phyloP scores from a whole-genome alignment of 2,329 filamentous ascomycete genomes.

The Fusarium mexicanum region DNA sequence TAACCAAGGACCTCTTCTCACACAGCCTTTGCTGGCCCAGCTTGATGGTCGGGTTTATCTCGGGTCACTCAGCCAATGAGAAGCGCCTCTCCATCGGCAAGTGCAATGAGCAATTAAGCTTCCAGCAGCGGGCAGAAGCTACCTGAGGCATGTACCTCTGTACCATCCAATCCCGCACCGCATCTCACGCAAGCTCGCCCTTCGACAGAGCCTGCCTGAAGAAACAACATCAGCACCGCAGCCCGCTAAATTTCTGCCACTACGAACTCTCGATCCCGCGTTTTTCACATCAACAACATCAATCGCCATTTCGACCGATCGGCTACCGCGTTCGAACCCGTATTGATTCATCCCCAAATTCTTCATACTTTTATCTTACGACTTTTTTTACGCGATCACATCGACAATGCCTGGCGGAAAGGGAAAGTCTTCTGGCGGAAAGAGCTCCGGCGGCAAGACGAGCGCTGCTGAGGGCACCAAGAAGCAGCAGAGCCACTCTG shows the following conservation, averaged over 20 bases:
- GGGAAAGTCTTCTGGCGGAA: slow-evolving; percentile 91
- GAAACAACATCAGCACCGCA: slow-evolving; percentile 43
- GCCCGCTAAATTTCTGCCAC: slow-evolving; percentile 46
- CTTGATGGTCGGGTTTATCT: slow-evolving; percentile 41
- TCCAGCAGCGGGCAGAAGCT: slow-evolving; percentile 7
- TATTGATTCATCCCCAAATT: slow-evolving; percentile 25
- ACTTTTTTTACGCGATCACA: slow-evolving; percentile 36
- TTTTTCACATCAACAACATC: slow-evolving; percentile 43
- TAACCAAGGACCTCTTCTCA: slow-evolving; percentile 11
- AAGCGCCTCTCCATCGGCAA: background rate
- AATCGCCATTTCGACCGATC: slow-evolving; percentile 33
- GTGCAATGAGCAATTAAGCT: background rate
- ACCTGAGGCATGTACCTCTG: slow-evolving; percentile 37
- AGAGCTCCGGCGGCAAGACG: slow-evolving; percentile 83
- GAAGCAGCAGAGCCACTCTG: slow-evolving; percentile 96
- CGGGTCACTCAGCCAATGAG: slow-evolving; percentile 30
- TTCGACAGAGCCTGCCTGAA: slow-evolving; percentile 35
- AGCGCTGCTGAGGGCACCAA: slow-evolving; percentile 71
- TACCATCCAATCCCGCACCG: slow-evolving; percentile 7
- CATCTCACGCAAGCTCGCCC: slow-evolving; percentile 29
- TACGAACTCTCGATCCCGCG: slow-evolving; percentile 40
- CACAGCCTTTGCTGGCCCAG: slow-evolving; percentile 36
- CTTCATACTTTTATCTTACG: slow-evolving; percentile 27
- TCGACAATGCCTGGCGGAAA: slow-evolving; percentile 82
- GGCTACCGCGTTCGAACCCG: slow-evolving; percentile 38